Conservation (phyloP, 2,329 filamentous ascomycete species). For the Colletotrichum limetticola region DNA sequence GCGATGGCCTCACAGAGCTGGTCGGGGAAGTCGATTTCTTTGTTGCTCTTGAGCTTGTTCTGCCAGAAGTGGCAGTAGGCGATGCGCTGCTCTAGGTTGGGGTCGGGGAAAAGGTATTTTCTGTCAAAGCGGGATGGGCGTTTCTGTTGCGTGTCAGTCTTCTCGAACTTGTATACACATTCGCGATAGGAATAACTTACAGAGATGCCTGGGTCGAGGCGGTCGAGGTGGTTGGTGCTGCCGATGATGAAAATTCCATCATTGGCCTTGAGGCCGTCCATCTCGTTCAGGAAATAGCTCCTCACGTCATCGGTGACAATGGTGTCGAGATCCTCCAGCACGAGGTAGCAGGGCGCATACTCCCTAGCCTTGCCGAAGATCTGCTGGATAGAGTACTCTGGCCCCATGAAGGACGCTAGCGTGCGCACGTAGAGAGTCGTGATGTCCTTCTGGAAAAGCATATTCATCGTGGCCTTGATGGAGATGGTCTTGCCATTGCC, state of each 20-base stretch:
- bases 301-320: constrained; percentile 70
- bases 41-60: constrained; percentile 63
- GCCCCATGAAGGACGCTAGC: constrained; percentile 60
- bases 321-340: constrained; percentile 79
- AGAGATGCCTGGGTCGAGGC: constrained; percentile 73
- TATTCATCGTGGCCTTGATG: constrained; percentile 77
- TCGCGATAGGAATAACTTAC: constrained; percentile 40
- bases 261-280: constrained; percentile 76
- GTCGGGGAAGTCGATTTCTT: constrained; percentile 69
- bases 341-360: constrained; percentile 74
- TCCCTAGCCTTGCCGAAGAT: constrained; percentile 70
- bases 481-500: constrained; percentile 77
- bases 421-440: constrained; percentile 72
- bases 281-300: constrained; percentile 78
- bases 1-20: constrained; percentile 68
- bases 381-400: constrained; percentile 62
- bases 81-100: constrained; percentile 62
- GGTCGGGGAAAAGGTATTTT: constrained; percentile 73
- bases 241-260: constrained; percentile 78
- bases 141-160: constrained; percentile 52
- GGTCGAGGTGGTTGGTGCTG: constrained; percentile 73
- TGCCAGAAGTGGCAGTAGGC: constrained; percentile 74
- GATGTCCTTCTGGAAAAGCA: constrained; percentile 64
- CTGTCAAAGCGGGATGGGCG: constrained; percentile 74
- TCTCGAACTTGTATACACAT: background rate